A percentile compares a stretch with the other conserved stretches of the same genome.
Evolutionary conservation across 352 stramenopile species (phyloP).

Genomic region (Phytophthora capsici): DNA sequence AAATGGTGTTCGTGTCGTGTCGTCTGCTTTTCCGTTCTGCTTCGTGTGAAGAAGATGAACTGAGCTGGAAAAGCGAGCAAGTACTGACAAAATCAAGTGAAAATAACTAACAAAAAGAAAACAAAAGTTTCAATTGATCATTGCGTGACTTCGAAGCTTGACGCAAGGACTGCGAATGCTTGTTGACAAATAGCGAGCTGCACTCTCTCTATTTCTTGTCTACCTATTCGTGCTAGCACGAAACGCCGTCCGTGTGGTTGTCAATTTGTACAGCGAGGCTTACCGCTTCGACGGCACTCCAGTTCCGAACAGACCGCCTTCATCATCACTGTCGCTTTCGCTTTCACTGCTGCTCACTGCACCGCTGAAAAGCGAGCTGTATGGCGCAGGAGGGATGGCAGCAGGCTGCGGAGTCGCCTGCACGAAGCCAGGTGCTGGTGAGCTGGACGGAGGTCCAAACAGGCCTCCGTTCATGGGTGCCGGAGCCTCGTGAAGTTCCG

Average conservation of each 20-base stretch:
- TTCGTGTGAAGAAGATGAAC: slow-evolving; percentile 25
- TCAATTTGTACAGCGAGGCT: slow-evolving; percentile 19
- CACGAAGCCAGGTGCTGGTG: slow-evolving; percentile 36
- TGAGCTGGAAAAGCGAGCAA: slow-evolving; percentile 27
- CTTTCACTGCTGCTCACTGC: slow-evolving; percentile 65
- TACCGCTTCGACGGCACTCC: slow-evolving; percentile 75
- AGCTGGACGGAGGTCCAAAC: slow-evolving; percentile 32
- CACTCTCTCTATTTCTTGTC: slow-evolving; percentile 31
- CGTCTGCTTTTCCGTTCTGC: slow-evolving; percentile 23
- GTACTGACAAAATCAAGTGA: slow-evolving; percentile 31
- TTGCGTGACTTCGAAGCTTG: slow-evolving; percentile 13
- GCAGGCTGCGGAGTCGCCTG: slow-evolving; percentile 31
- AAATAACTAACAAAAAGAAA: slow-evolving; percentile 33
- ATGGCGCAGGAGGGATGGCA: slow-evolving; percentile 37
- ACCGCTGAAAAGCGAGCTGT: slow-evolving; percentile 69
- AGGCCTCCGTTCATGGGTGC: slow-evolving; percentile 27
- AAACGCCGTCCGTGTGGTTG: slow-evolving; percentile 10
- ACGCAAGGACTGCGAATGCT: slow-evolving; percentile 21
- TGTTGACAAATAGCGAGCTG: slow-evolving; percentile 26
- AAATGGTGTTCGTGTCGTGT: slow-evolving; percentile 31
- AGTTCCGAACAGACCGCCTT: slow-evolving; percentile 81
- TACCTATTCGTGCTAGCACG: slow-evolving; percentile 24
- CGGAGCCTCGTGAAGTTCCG: slow-evolving; percentile 33
- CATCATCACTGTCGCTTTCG: slow-evolving; percentile 79
- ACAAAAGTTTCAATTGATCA: slow-evolving; percentile 26